A percentile compares a stretch with the other conserved stretches of the same genome.
Conservation (phyloP, 352 stramenopile species). For the Phytophthora foliorum region DNA sequence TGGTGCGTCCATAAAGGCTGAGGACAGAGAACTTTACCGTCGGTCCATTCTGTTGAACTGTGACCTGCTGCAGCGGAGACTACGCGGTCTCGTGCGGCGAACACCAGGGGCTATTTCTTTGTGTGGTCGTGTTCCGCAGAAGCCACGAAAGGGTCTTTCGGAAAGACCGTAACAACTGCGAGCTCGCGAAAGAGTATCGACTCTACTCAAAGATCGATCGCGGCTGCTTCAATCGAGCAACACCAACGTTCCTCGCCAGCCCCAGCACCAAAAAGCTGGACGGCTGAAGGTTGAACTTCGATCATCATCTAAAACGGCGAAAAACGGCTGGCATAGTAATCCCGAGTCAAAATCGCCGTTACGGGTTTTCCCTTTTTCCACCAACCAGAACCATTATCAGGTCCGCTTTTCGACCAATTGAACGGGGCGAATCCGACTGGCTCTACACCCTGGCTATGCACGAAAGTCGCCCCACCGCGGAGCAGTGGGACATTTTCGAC, state of each 20-base stretch:
- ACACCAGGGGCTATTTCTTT: background rate
- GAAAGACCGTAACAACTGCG: background rate
- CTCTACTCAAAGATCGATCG: conserved; percentile 16
- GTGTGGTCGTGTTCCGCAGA: too few species aligned
- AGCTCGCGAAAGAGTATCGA: conserved; percentile 32
- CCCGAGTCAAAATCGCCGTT: conserved; percentile 14
- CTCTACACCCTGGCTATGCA: conserved; percentile 28
- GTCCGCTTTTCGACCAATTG: conserved; percentile 24
- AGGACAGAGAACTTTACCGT: conserved; percentile 15
- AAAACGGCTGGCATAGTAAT: conserved; percentile 11
- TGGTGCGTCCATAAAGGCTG: conserved; percentile 9
- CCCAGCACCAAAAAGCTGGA: conserved; percentile 1
- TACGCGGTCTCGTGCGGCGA: background rate
- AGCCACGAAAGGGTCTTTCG: too few species aligned
- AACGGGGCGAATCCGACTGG: conserved; percentile 13
- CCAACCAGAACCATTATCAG: conserved; percentile 20
- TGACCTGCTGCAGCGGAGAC: too few species aligned
- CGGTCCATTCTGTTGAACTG: background rate
- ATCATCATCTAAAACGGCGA: conserved; percentile 5
- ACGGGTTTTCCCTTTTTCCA: conserved; percentile 12
- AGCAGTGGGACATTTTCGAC: conserved; percentile 41
- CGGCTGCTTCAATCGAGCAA: conserved; percentile 20
- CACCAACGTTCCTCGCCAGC: background rate
- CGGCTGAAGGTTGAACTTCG: conserved; percentile 4
- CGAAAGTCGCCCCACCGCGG: too few species aligned